These are phyloP conservation scores for Potentilla sterilis DNA, from an alignment of 306 rosid species.

Conservation along the genomic window DNA sequence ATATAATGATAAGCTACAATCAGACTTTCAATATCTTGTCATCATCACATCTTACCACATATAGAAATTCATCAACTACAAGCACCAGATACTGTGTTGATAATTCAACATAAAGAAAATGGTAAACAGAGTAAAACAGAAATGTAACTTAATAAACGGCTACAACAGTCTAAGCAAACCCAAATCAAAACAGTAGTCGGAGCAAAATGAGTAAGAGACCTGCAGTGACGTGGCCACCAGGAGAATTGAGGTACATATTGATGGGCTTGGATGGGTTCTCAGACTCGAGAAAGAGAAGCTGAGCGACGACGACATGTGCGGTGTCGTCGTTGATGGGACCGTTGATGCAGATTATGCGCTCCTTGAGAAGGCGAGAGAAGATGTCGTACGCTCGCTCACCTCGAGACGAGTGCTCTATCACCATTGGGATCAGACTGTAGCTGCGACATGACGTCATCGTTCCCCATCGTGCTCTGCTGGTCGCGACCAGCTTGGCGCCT, in stretches of 20 bases:
- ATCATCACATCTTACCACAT: not conserved
- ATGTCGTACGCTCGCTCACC: constrained; percentile 97
- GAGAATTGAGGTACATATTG: constrained; percentile 87
- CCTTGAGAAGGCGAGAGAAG: constrained; percentile 96
- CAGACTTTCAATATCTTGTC: not conserved
- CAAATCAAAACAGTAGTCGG: too few species aligned
- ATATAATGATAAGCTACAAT: not conserved
- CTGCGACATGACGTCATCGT: constrained; percentile 33
- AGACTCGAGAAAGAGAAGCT: constrained; percentile 92
- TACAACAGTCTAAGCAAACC: too few species aligned
- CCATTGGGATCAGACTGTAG: constrained; percentile 82
- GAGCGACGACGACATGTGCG: constrained; percentile 94
- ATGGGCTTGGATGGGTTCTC: constrained; percentile 95
- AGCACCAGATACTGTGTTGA: not conserved
- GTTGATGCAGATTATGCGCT: constrained; percentile 93
- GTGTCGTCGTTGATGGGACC: constrained; percentile 93
- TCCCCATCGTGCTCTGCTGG: constrained; percentile 16
- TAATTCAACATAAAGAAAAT: not conserved
- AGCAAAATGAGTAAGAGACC: constrained; percentile 37
- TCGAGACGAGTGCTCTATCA: constrained; percentile 89
- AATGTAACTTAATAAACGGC: too few species aligned
- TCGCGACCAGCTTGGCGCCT: constrained; percentile 23
- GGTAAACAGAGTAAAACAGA: not conserved
- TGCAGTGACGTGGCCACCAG: constrained; percentile 96
- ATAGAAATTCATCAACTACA: not conserved